Evolutionary conservation across 441 rosid genomes (phyloP).

Genomic region (Erysimum cheiri): DNA sequence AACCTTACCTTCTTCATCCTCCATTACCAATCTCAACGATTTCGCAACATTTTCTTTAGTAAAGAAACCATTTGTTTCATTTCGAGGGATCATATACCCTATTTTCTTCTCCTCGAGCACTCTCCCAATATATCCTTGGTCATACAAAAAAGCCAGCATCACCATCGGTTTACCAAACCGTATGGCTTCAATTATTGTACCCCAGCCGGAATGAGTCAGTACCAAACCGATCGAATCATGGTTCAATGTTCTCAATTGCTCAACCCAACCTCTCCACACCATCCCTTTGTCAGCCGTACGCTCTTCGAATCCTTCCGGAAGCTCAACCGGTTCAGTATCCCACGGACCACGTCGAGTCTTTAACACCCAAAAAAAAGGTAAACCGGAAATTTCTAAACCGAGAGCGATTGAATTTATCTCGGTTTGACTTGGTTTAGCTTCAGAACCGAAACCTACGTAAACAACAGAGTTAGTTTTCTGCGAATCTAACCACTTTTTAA

Average conservation of each 20-base stretch:
- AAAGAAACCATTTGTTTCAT: slow-evolving; percentile 45
- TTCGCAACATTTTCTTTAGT: slow-evolving; percentile 39
- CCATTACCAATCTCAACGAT: slow-evolving; percentile 42
- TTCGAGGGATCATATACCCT: slow-evolving; percentile 42
- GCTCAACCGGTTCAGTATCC: slow-evolving; percentile 25
- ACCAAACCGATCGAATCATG: slow-evolving; percentile 47
- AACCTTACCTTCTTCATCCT: slow-evolving; percentile 39
- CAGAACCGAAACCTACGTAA: slow-evolving; percentile 47
- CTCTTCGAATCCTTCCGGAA: slow-evolving; percentile 46
- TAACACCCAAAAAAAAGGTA: slow-evolving; percentile 52
- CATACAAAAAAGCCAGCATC: slow-evolving; percentile 36
- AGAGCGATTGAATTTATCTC: slow-evolving; percentile 47
- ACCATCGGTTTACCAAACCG: slow-evolving; percentile 35
- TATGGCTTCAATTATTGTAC: slow-evolving; percentile 43
- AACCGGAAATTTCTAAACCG: slow-evolving; percentile 48
- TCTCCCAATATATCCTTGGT: slow-evolving; percentile 43
- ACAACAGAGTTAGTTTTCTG: slow-evolving; percentile 32
- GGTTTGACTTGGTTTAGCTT: slow-evolving; percentile 45
- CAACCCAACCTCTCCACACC: slow-evolving; percentile 53
- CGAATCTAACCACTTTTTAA: slow-evolving; percentile 39
- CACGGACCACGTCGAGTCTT: slow-evolving; percentile 32
- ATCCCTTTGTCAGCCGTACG: slow-evolving; percentile 40
- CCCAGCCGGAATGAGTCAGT: slow-evolving; percentile 44
- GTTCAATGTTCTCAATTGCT: slow-evolving; percentile 43
- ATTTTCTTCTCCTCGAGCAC: slow-evolving; percentile 42